phyloP scores from a whole-genome alignment of 1,284 basidiomycete genomes.

The Volvariella volvacea region DNA sequence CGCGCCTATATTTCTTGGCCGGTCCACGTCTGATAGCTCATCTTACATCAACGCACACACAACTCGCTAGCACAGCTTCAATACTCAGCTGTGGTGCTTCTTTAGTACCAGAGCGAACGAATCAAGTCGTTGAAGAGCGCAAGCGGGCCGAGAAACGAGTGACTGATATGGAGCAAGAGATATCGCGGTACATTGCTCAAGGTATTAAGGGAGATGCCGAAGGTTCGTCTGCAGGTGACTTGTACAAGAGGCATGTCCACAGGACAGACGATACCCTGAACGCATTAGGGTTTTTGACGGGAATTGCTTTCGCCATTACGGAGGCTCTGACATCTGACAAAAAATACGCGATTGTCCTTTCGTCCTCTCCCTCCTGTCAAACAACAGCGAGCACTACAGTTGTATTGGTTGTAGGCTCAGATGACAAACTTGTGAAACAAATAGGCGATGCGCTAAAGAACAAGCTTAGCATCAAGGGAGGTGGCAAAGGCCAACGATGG shows the following conservation, averaged over 20 bases:
- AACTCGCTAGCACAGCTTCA: slow-evolving; percentile 49
- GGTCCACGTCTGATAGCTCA: slow-evolving; percentile 69
- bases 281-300: slow-evolving; percentile 53
- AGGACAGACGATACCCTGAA: slow-evolving; percentile 57
- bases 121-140: slow-evolving; percentile 59
- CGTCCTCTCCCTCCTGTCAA: slow-evolving; percentile 55
- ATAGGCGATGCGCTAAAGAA: slow-evolving; percentile 52
- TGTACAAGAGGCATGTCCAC: slow-evolving; percentile 44
- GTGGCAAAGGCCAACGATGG: slow-evolving; percentile 59
- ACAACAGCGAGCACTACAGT: slow-evolving; percentile 41
- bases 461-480: slow-evolving; percentile 54
- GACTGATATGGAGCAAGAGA: slow-evolving; percentile 60
- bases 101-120: slow-evolving; percentile 63
- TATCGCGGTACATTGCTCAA: slow-evolving; percentile 52
- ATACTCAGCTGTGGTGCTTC: slow-evolving; percentile 61
- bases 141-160: slow-evolving; percentile 57
- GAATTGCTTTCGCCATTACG: slow-evolving; percentile 46
- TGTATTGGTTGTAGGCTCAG: slow-evolving; percentile 53
- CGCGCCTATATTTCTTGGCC: slow-evolving; percentile 74
- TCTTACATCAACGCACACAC: slow-evolving; percentile 47
- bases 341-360: slow-evolving; percentile 49
- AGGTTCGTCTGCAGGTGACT: slow-evolving; percentile 13
- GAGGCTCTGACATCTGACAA: slow-evolving; percentile 19
- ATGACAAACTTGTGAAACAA: slow-evolving; percentile 53
- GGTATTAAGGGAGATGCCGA: slow-evolving; percentile 22